A percentile compares a stretch with the other conserved stretches of the same genome.
Evolutionary conservation across 495 filamentous ascomycete species (phyloP).

Genomic region (Annulohypoxylon nitens): DNA sequence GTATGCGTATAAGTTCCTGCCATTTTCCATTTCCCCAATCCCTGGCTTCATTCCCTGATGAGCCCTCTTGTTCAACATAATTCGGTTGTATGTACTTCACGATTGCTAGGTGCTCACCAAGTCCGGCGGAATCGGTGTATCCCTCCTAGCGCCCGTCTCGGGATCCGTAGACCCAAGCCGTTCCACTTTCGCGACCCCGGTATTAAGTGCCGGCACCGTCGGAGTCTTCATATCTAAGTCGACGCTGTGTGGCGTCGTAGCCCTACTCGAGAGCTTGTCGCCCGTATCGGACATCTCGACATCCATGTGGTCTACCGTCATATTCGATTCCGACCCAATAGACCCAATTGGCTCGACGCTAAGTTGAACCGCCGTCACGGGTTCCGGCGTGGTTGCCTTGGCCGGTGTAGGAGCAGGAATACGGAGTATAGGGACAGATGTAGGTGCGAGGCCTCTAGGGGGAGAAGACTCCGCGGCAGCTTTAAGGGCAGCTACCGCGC

Average conservation of each 20-base stretch:
- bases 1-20: constrained; percentile 32
- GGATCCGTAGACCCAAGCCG: constrained; percentile 30
- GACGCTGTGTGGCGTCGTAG: constrained; percentile 40
- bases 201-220: constrained; percentile 36
- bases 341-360: constrained; percentile 46
- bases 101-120: constrained; percentile 20
- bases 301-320: constrained; percentile 49
- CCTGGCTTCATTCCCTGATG: not conserved
- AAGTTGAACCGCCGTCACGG: constrained; percentile 35
- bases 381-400: constrained; percentile 31
- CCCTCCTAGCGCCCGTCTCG: constrained; percentile 33
- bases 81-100: not conserved
- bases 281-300: constrained; percentile 61
- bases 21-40: not conserved
- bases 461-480: constrained; percentile 39
- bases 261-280: constrained; percentile 51
- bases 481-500: constrained; percentile 52
- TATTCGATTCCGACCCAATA: constrained; percentile 43
- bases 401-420: not conserved
- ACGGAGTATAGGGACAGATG: not conserved
- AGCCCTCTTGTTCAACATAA: not conserved
- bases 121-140: constrained; percentile 46
- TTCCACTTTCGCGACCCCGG: constrained; percentile 1
- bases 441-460: constrained; percentile 7
- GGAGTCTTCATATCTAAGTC: constrained; percentile 56